A percentile compares a stretch with the other conserved stretches of the same genome.
phyloP scores from a whole-genome alignment of 2,329 filamentous ascomycete species.

The Colletotrichum spaethianum region DNA sequence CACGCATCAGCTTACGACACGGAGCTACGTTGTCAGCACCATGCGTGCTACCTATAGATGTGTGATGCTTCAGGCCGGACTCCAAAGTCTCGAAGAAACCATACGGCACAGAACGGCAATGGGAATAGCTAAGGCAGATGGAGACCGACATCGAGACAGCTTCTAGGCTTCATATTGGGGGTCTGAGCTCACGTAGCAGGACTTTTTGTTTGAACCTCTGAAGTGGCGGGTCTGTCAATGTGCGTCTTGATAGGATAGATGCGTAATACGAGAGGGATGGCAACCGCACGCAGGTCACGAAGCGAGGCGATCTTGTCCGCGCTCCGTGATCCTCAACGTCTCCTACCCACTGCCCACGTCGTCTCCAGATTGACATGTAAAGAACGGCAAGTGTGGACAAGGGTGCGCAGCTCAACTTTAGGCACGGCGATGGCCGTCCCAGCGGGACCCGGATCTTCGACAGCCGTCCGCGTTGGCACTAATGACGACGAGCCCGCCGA shows the following conservation, averaged over 20 bases:
- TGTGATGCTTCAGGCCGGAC: no score
- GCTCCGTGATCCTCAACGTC: not conserved
- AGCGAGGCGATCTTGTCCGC: not conserved
- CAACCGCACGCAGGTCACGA: not conserved
- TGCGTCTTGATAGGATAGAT: not conserved
- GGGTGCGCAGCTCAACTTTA: no score
- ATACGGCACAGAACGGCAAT: no score
- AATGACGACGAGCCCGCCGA: not conserved
- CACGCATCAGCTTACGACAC: no score
- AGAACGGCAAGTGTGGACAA: not conserved
- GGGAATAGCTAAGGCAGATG: no score
- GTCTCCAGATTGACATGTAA: not conserved
- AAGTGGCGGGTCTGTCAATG: not conserved
- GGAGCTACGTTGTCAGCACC: no score
- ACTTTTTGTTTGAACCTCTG: not conserved
- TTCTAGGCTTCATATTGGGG: no score
- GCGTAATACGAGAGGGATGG: not conserved
- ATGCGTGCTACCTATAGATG: not conserved
- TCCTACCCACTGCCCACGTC: not conserved
- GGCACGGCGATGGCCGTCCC: no score
- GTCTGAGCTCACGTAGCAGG: not conserved
- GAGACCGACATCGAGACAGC: no score
- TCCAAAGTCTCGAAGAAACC: no score
- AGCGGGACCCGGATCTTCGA: not conserved
- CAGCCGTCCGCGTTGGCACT: not conserved